Conservation (phyloP, 805 yeast species). For the Huiozyma naganishii region DNA sequence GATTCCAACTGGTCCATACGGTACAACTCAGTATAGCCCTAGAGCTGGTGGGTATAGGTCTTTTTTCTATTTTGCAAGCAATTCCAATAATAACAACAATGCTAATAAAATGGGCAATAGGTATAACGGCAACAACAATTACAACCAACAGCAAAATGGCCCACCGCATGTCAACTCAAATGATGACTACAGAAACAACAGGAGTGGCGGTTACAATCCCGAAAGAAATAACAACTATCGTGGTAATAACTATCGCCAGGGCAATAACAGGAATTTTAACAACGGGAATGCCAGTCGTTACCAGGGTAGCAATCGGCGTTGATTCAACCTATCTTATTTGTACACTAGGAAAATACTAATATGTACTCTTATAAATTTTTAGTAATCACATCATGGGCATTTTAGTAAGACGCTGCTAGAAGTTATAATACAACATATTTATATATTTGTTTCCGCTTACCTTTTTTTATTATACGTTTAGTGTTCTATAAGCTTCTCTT, state of each 20-base stretch:
- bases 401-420: too few species aligned
- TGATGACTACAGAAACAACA: conserved; percentile 4
- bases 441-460: too few species aligned
- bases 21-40: conserved; percentile 34
- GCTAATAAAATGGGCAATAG: conserved; percentile 3
- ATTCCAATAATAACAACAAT: conserved; percentile 3
- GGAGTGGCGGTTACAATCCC: conserved; percentile 1
- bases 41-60: conserved; percentile 43
- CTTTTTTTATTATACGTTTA: too few species aligned
- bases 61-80: conserved; percentile 28
- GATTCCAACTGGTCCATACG: conserved; percentile 39
- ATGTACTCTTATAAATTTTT: too few species aligned
- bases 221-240: conserved; percentile 2
- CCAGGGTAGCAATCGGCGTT: neutral
- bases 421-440: too few species aligned
- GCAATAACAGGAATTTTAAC: conserved; percentile 9
- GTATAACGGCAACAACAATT: conserved; percentile 6
- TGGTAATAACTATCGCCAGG: conserved; percentile 1
- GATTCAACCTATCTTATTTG: neutral
- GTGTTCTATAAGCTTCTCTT: too few species aligned
- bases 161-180: conserved; percentile 2
- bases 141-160: conserved; percentile 3
- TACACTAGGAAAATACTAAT: too few species aligned
- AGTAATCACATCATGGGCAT: too few species aligned
- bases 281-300: conserved; percentile 1